Conservation (phyloP, 495 filamentous ascomycete species). For the Pseudomonodictys pantanalensis region DNA sequence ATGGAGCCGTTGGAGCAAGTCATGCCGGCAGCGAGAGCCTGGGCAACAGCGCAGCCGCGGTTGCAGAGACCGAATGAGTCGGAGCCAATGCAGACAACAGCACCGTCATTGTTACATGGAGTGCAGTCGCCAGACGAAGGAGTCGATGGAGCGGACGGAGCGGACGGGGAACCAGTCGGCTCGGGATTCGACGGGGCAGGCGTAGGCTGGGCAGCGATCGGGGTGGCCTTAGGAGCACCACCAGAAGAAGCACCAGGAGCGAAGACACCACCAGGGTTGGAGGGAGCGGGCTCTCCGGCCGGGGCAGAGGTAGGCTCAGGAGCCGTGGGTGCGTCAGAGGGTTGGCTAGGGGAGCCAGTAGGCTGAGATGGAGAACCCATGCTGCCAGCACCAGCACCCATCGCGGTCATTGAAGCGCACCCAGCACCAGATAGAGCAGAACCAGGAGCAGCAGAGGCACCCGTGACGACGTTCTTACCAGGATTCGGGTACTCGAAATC, state of each 20-base stretch:
- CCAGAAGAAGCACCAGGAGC: slow-evolving; percentile 31
- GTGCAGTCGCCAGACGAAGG: slow-evolving; percentile 18
- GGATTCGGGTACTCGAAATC: slow-evolving; percentile 57
- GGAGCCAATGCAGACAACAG: slow-evolving; percentile 39
- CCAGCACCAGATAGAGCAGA: slow-evolving; percentile 6
- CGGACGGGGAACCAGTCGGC: not conserved
- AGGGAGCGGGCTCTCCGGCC: not conserved
- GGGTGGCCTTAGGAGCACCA: not conserved
- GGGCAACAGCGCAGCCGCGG: slow-evolving; percentile 33
- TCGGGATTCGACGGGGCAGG: not conserved
- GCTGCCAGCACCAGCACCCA: slow-evolving; percentile 34
- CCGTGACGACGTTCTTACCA: slow-evolving; percentile 51
- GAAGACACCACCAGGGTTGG: slow-evolving; percentile 24
- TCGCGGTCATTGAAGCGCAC: slow-evolving; percentile 28
- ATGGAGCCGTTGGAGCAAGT: slow-evolving; percentile 36
- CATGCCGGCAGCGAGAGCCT: slow-evolving; percentile 38
- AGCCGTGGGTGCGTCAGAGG: not conserved
- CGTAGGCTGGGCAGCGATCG: not conserved
- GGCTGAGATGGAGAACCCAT: slow-evolving; percentile 18
- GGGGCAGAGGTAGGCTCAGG: not conserved
- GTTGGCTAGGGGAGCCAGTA: slow-evolving; percentile 8
- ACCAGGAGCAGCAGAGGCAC: not conserved
- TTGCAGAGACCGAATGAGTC: slow-evolving; percentile 39
- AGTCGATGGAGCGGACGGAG: not conserved
- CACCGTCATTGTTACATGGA: slow-evolving; percentile 37